A percentile compares a stretch with the other conserved stretches of the same genome.
These are phyloP conservation scores for Rubia peregrina DNA, from an alignment of 305 asterid species.

Conservation along the genomic window DNA sequence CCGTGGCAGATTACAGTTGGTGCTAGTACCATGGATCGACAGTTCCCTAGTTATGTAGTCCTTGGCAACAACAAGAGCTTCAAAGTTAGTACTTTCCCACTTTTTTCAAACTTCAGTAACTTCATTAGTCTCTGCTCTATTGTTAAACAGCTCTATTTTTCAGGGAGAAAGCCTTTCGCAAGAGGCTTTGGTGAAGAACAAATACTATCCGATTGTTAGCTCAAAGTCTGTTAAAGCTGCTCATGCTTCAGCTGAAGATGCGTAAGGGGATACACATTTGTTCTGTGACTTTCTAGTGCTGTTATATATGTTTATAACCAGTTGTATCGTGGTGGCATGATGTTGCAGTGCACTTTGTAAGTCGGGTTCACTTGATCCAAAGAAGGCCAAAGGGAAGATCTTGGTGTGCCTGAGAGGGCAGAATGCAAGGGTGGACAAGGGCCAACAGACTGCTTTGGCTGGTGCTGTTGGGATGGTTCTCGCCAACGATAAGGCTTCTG, in stretches of 20 bases:
- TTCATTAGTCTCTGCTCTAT: not conserved
- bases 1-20: slow-evolving; percentile 90
- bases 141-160: not conserved
- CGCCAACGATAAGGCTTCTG: slow-evolving; percentile 58
- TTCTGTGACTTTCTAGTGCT: not conserved
- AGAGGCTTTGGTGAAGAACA: slow-evolving; percentile 37
- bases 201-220: slow-evolving; percentile 40
- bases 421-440: slow-evolving; percentile 82
- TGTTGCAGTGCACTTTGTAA: slow-evolving; percentile 58
- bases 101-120: not conserved
- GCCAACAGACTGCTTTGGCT: slow-evolving; percentile 62
- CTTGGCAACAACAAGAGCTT: slow-evolving; percentile 47
- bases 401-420: slow-evolving; percentile 76
- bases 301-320: not conserved
- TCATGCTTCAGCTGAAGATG: slow-evolving; percentile 41
- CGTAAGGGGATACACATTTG: slow-evolving; percentile 36
- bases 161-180: slow-evolving; percentile 84
- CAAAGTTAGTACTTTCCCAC: slow-evolving; percentile 24
- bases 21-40: slow-evolving; percentile 83
- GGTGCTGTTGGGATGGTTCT: slow-evolving; percentile 92
- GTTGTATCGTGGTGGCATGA: not conserved
- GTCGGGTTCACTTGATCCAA: slow-evolving; percentile 59
- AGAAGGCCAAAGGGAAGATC: slow-evolving; percentile 69
- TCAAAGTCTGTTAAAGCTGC: slow-evolving; percentile 51
- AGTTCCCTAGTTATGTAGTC: slow-evolving; percentile 52